These are phyloP conservation scores for Aspergillus campestris DNA, from an alignment of 495 filamentous ascomycete genomes.

Conservation along the genomic window DNA sequence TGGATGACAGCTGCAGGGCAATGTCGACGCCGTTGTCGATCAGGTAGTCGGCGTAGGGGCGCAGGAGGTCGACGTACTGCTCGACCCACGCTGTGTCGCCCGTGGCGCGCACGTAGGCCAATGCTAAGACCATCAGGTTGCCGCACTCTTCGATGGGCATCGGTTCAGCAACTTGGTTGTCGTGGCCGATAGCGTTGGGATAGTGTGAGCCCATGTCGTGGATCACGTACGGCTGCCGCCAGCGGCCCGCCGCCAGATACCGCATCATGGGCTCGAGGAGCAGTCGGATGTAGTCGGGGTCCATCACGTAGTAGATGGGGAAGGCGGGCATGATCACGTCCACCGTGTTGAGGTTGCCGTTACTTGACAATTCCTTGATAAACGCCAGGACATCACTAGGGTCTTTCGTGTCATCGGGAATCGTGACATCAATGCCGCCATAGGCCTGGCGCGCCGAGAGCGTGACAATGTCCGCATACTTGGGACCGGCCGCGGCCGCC, in stretches of 20 bases:
- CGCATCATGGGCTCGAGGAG: constrained; percentile 42
- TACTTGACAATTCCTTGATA: constrained; percentile 44
- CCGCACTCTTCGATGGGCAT: constrained; percentile 45
- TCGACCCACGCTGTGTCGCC: constrained; percentile 29
- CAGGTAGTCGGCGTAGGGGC: constrained; percentile 44
- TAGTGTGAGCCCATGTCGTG: constrained; percentile 41
- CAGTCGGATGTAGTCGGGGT: constrained; percentile 41
- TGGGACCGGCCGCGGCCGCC: constrained; percentile 23
- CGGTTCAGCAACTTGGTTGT: constrained; percentile 32
- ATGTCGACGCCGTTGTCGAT: constrained; percentile 41
- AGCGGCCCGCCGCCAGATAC: constrained; percentile 39
- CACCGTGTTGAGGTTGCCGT: constrained; percentile 47
- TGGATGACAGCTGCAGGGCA: constrained; percentile 43
- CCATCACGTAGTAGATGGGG: constrained; percentile 41
- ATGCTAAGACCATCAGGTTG: constrained; percentile 35
- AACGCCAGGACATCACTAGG: constrained; percentile 38
- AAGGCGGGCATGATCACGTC: constrained; percentile 44
- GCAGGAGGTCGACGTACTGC: constrained; percentile 27
- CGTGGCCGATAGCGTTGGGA: constrained; percentile 42
- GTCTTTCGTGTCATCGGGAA: constrained; percentile 33
- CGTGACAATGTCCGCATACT: constrained; percentile 42
- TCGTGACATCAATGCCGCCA: constrained; percentile 40
- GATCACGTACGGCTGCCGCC: constrained; percentile 32
- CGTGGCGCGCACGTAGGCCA: constrained; percentile 35
- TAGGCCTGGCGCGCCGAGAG: constrained; percentile 42